Evolutionary conservation across 805 yeast genomes (phyloP).

Genomic region (Sugiyamaella marilandica): DNA sequence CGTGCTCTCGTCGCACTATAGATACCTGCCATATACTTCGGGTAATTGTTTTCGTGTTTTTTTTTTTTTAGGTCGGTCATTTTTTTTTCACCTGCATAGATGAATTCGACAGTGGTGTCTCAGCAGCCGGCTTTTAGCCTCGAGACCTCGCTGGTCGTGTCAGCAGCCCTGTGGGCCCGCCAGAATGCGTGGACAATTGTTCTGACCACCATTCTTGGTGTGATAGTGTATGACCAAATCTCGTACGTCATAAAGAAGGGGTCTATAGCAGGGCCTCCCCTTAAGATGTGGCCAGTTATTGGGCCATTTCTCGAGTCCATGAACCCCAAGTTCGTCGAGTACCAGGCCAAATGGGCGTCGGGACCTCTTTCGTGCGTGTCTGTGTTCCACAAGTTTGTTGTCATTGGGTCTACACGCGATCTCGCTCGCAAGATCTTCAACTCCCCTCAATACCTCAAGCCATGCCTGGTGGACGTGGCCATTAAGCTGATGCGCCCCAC

Average conservation of each 20-base stretch:
- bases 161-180: not conserved
- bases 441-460: conserved; percentile 85
- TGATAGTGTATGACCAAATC: conserved; percentile 40
- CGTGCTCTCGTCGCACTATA: too few species aligned
- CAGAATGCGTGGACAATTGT: conserved; percentile 19
- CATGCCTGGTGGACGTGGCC: conserved; percentile 98
- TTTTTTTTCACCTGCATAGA: not conserved
- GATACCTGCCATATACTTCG: too few species aligned
- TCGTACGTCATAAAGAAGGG: conserved; percentile 79
- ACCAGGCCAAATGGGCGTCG: conserved; percentile 86
- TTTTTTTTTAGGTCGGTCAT: too few species aligned
- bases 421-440: conserved; percentile 80
- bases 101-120: not conserved
- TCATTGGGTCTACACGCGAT: conserved; percentile 85
- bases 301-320: conserved; percentile 94
- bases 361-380: conserved; percentile 96
- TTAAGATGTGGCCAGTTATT: conserved; percentile 88
- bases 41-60: too few species aligned
- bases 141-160: conserved; percentile 2
- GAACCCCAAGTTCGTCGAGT: conserved; percentile 94
- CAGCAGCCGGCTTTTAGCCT: not conserved
- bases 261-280: conserved; percentile 80
- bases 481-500: conserved; percentile 87
- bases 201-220: conserved; percentile 20
- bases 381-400: conserved; percentile 95